Conservation (phyloP, 495 filamentous ascomycete genomes). For the Penicillium silybi region DNA sequence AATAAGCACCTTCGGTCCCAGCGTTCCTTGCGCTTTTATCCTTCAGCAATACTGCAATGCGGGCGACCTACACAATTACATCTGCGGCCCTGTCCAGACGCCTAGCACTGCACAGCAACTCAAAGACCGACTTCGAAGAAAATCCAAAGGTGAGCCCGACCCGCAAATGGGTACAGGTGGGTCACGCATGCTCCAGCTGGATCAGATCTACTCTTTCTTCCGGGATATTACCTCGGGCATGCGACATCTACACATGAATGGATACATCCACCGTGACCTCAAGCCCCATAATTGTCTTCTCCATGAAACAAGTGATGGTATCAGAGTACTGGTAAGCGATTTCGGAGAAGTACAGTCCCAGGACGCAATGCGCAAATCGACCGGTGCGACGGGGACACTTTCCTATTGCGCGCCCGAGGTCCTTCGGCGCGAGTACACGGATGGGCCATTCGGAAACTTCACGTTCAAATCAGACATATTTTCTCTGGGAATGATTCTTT, state of each 20-base stretch:
- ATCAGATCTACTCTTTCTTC: constrained; percentile 96
- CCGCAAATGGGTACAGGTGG: constrained; percentile 42
- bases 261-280: constrained; percentile 93
- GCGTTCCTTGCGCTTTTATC: constrained; percentile 92
- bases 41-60: constrained; percentile 96
- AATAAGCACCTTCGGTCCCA: constrained; percentile 80
- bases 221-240: constrained; percentile 91
- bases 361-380: constrained; percentile 74
- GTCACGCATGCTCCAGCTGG: constrained; percentile 69
- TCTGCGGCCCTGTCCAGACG: constrained; percentile 61
- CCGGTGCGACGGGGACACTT: constrained; percentile 91
- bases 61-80: constrained; percentile 85
- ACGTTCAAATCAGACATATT: constrained; percentile 96
- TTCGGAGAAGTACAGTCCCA: constrained; percentile 93
- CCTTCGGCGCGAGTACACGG: constrained; percentile 59
- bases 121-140: constrained; percentile 79
- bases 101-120: constrained; percentile 70
- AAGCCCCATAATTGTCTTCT: constrained; percentile 97
- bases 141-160: constrained; percentile 62
- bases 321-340: constrained; percentile 86
- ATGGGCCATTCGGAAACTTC: constrained; percentile 81
- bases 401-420: constrained; percentile 98
- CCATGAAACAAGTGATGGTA: constrained; percentile 63
- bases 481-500: constrained; percentile 94
- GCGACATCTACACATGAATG: constrained; percentile 84